phyloP scores from a whole-genome alignment of 2,329 filamentous ascomycete species.

The Penicillium sp. region DNA sequence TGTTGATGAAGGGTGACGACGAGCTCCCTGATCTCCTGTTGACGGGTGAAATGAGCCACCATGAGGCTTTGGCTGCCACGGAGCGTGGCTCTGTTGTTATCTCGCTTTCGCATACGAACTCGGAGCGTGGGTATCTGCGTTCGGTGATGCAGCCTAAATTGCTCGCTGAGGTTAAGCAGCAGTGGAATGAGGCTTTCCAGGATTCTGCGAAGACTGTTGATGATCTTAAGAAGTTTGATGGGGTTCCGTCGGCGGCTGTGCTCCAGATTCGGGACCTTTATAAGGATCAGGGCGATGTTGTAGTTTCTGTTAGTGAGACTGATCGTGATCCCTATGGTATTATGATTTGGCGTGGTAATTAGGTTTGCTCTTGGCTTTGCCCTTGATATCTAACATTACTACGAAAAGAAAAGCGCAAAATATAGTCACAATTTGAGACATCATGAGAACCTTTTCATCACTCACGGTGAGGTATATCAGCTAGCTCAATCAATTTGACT shows the following conservation, averaged over 20 bases:
- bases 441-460: neutral
- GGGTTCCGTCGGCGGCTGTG: slow-evolving; percentile 30
- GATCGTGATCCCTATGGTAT: slow-evolving; percentile 90
- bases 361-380: neutral
- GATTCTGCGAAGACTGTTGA: slow-evolving; percentile 38
- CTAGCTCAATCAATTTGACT: neutral
- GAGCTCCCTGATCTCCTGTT: slow-evolving; percentile 72
- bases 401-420: neutral
- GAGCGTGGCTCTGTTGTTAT: slow-evolving; percentile 81
- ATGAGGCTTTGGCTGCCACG: slow-evolving; percentile 81
- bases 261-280: slow-evolving; percentile 46
- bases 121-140: slow-evolving; percentile 77
- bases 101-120: slow-evolving; percentile 88
- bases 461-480: neutral
- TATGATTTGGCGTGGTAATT: slow-evolving; percentile 42
- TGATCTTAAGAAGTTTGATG: slow-evolving; percentile 21
- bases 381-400: neutral
- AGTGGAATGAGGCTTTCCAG: slow-evolving; percentile 51
- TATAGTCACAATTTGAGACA: neutral
- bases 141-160: slow-evolving; percentile 68
- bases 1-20: slow-evolving; percentile 59
- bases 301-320: slow-evolving; percentile 70
- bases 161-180: slow-evolving; percentile 55
- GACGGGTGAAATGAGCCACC: slow-evolving; percentile 90
- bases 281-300: slow-evolving; percentile 51